Evolutionary conservation across 2,329 filamentous ascomycete species (phyloP).

Genomic region (Colletotrichum sp.): DNA sequence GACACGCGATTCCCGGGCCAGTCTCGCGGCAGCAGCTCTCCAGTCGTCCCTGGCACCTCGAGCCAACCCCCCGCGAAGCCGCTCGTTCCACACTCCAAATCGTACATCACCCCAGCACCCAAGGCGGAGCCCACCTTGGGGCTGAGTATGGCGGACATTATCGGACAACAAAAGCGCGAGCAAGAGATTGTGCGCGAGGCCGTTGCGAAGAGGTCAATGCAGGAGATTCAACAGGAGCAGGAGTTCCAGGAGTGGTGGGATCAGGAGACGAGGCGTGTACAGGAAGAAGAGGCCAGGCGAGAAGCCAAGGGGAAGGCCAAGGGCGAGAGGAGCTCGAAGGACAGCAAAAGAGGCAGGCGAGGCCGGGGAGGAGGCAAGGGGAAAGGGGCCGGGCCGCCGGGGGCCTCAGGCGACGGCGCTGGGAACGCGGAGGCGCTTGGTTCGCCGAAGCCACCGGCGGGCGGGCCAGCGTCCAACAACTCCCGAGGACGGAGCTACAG

Average conservation of each 20-base stretch:
- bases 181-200: conserved; percentile 84
- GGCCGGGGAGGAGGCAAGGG: conserved; percentile 28
- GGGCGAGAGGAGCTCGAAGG: conserved; percentile 36
- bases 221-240: conserved; percentile 97
- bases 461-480: not conserved
- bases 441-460: not conserved
- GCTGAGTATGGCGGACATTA: conserved; percentile 85
- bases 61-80: conserved; percentile 40
- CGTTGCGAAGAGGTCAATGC: conserved; percentile 83
- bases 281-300: conserved; percentile 62
- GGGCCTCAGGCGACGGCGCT: not conserved
- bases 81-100: conserved; percentile 65
- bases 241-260: conserved; percentile 98
- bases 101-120: conserved; percentile 60
- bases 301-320: conserved; percentile 47
- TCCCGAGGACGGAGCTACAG: conserved; percentile 6
- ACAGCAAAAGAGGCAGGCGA: conserved; percentile 14
- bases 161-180: conserved; percentile 84
- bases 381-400: not conserved
- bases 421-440: not conserved
- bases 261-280: conserved; percentile 76
- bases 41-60: conserved; percentile 30
- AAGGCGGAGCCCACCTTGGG: conserved; percentile 70
- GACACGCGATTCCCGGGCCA: conserved; percentile 70
- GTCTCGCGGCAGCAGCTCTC: conserved; percentile 41